Percentiles rank a stretch among this genome's conserved stretches.
phyloP scores from a whole-genome alignment of 2,329 filamentous ascomycete genomes.

The Thielaviopsis musarum region DNA sequence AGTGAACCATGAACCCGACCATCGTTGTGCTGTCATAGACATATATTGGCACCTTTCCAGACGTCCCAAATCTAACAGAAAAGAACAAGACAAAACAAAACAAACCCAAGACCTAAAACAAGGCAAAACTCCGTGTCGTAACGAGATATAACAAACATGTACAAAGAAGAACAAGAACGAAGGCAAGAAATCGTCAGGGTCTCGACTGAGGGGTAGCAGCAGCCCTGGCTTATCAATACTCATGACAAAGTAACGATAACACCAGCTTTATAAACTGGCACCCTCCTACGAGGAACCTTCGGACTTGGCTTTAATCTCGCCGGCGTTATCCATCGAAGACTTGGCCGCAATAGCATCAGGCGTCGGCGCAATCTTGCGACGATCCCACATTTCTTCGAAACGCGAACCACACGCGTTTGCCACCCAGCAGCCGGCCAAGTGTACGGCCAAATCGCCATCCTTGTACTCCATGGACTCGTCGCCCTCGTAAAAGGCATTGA shows the following conservation, averaged over 20 bases:
- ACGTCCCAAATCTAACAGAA: neutral
- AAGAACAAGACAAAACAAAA: neutral
- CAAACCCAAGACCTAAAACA: neutral
- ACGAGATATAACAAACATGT: neutral
- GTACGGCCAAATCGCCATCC: conserved; percentile 10
- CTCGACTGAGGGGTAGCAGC: neutral
- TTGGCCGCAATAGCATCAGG: neutral
- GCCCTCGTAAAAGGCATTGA: conserved; percentile 11
- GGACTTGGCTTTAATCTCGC: neutral
- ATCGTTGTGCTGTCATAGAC: no score
- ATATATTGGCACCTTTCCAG: no score
- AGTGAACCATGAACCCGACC: no score
- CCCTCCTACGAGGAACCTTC: neutral
- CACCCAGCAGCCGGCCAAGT: conserved; percentile 12
- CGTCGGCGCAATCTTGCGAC: conserved; percentile 4
- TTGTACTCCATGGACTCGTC: conserved; percentile 6
- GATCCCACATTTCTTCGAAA: conserved; percentile 12
- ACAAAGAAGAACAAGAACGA: neutral
- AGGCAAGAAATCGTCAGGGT: neutral
- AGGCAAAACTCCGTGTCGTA: neutral
- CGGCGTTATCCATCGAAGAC: neutral
- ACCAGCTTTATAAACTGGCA: neutral
- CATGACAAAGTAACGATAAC: neutral
- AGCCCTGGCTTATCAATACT: neutral
- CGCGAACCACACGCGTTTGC: conserved; percentile 4